Base-by-base conservation (phyloP, 495 filamentous ascomycete genomes). In the Aspergillus taichungensis region DNA sequence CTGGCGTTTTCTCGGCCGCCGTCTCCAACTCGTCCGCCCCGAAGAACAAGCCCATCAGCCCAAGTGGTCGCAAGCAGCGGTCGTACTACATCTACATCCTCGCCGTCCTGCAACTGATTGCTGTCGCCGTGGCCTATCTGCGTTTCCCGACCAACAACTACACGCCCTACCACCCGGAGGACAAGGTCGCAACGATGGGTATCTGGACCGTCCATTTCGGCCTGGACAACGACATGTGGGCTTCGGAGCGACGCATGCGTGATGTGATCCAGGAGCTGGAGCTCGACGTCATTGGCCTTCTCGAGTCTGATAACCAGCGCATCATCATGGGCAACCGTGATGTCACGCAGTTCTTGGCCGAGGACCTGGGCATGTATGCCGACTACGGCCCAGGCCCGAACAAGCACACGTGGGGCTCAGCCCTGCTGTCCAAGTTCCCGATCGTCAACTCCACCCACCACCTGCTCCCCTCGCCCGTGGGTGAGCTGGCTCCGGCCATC, bases 261-360 rank as follows among this genome's bases (percentile, higher is more conserved):
- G 81, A 94, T 68, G 68, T 95, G 8, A 85, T 99, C 56, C 85
- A 87, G 55, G 92, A 96, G 58, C 69, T 95, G 12, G 94, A 99
- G 63, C 68, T 99, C 33, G 94, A 99, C 56, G 86, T 99, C 35
- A 78, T 99, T 46, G 94, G 94, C 34, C 78, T 99, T 35, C 74
- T 99, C 30, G 94, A 99, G 60, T 84, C 83, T 0, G 94, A 99
- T 62, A 77, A 89, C 40, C 94, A 99, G 66, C 85, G 92, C 50
- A 92, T 99, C 66, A 97, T 99, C 72, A 99, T 99, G 94, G 94
- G 94, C 43, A 99, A 96, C 67, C 86, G 91, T 54, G 94, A 99
- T 63, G 84, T 87, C 39, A 95, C 94, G 10, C 92, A 97, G 63
- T 90, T 87, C 64, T 76, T 99, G 30, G 90, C 94, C 24, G 92